Conservation (phyloP, 495 filamentous ascomycete genomes). For the Penicillium samsonianum region DNA sequence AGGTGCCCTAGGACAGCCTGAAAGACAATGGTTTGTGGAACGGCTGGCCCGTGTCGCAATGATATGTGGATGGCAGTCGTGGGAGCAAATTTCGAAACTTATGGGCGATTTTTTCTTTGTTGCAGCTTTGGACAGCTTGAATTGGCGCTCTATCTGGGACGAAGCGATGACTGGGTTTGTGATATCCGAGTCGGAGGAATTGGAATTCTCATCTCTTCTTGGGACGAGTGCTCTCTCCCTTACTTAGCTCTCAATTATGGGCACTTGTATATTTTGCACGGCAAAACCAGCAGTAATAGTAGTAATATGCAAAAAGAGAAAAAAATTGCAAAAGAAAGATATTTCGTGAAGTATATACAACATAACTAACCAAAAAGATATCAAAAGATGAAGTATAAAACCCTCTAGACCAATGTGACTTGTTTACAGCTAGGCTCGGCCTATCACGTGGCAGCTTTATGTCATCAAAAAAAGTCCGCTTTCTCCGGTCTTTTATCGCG, state of each 20-base stretch:
- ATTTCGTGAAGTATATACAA: background rate
- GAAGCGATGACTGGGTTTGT: constrained; percentile 31
- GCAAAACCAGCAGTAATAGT: background rate
- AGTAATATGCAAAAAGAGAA: background rate
- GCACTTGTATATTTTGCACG: background rate
- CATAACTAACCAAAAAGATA: background rate
- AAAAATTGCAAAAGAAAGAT: background rate
- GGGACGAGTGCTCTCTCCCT: background rate
- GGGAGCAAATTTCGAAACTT: constrained; percentile 30
- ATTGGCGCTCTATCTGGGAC: constrained; percentile 36
- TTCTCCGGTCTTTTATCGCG: constrained; percentile 29
- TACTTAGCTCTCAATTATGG: background rate
- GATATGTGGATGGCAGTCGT: constrained; percentile 33
- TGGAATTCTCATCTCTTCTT: constrained; percentile 8
- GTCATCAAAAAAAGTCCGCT: constrained; percentile 15
- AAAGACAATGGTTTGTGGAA: constrained; percentile 36
- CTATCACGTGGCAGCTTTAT: constrained; percentile 18
- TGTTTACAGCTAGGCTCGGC: background rate
- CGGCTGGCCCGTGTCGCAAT: constrained; percentile 28
- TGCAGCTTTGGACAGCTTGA: constrained; percentile 16
- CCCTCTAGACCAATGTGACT: background rate
- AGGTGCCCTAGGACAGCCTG: constrained; percentile 29
- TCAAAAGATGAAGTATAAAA: background rate
- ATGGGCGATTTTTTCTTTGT: constrained; percentile 32
- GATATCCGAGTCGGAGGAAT: constrained; percentile 18